A percentile compares a stretch with the other conserved stretches of the same genome.
Conservation (phyloP, 495 filamentous ascomycete species). For the Collariella sp. region DNA sequence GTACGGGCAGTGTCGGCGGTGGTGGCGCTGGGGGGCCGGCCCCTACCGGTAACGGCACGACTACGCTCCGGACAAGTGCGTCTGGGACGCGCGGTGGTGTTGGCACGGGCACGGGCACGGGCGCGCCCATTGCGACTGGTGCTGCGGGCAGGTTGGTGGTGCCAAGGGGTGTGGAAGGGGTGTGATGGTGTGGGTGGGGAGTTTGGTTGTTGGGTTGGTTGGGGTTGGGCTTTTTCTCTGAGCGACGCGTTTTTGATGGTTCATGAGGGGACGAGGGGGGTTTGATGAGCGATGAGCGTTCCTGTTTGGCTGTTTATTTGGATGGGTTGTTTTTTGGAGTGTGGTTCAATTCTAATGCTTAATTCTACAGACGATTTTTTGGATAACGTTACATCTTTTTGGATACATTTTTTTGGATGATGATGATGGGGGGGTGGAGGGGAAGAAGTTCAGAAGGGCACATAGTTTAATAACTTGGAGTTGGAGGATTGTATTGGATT, state of each 20-base stretch:
- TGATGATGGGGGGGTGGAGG: neutral
- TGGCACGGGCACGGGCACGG: too few species aligned
- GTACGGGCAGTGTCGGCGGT: neutral
- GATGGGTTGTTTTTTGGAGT: neutral
- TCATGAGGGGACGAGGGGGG: neutral
- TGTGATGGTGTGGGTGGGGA: too few species aligned
- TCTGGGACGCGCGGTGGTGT: too few species aligned
- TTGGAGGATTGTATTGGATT: too few species aligned
- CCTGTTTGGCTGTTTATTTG: too few species aligned
- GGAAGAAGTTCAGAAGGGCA: neutral
- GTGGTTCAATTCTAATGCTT: neutral
- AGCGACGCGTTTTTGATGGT: neutral
- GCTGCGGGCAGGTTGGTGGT: slow-evolving; percentile 5
- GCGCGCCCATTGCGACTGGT: neutral
- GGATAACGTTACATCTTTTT: too few species aligned
- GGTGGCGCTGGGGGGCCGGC: neutral
- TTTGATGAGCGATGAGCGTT: too few species aligned
- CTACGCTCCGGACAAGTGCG: neutral
- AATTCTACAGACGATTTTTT: neutral
- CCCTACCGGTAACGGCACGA: neutral
- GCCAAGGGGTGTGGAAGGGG: neutral
- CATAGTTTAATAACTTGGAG: slow-evolving; percentile 2
- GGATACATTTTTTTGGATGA: neutral
- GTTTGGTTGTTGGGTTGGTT: neutral
- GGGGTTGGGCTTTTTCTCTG: neutral